Conservation (phyloP, 2,329 filamentous ascomycete genomes). For the Exophiala sideris region DNA sequence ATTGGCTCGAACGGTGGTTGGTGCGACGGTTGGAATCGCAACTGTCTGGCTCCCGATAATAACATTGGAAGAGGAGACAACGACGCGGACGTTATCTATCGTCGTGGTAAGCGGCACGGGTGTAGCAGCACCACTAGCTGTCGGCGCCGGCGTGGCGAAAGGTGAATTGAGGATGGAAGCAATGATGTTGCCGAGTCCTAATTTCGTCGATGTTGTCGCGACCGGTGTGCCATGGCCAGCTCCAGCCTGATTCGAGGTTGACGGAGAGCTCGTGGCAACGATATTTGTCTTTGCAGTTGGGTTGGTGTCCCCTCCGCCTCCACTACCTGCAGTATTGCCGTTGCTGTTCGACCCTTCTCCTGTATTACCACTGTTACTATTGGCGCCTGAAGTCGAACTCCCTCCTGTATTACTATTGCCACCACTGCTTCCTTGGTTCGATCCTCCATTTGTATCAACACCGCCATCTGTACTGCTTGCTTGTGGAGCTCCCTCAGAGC, state of each 20-base stretch:
- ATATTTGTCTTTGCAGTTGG: not conserved
- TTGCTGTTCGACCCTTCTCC: not conserved
- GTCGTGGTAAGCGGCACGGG: slow-evolving; percentile 15
- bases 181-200: slow-evolving; percentile 23
- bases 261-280: not conserved
- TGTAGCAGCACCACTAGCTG: not conserved
- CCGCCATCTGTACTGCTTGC: not conserved
- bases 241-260: not conserved
- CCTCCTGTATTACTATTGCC: not conserved
- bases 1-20: slow-evolving; percentile 17
- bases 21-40: slow-evolving; percentile 19
- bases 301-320: not conserved
- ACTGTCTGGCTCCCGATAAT: slow-evolving; percentile 25
- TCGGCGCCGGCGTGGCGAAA: slow-evolving; percentile 12
- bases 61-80: slow-evolving; percentile 22
- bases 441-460: not conserved
- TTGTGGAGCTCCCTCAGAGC: not conserved
- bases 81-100: slow-evolving; percentile 22
- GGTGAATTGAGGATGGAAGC: slow-evolving; percentile 24
- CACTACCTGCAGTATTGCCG: slow-evolving; percentile 1
- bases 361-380: no score
- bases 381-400: not conserved
- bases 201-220: slow-evolving; percentile 9
- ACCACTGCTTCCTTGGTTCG: not conserved
- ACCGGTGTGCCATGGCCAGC: not conserved